Percentiles rank a stretch among this genome's conserved stretches.
Conservation (phyloP, 495 filamentous ascomycete species). For the Neurospora africana region DNA sequence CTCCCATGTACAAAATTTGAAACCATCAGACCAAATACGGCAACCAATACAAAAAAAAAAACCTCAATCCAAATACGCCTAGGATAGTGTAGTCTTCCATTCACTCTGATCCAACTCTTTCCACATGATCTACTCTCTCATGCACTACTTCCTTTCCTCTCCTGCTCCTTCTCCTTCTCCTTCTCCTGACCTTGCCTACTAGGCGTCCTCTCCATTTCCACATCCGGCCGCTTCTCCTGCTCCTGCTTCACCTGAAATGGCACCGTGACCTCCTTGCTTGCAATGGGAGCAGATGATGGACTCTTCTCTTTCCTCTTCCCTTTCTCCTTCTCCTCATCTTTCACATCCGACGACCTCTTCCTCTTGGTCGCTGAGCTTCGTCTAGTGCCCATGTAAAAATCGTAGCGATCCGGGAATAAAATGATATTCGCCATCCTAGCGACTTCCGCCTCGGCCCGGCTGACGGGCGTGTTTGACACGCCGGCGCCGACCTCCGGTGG, state of each 20-base stretch:
- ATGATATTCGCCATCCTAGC: conserved; percentile 40
- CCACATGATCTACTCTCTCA: no score
- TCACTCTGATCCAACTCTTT: no score
- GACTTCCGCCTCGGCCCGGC: conserved; percentile 34
- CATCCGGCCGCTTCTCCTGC: neutral
- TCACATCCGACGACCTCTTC: neutral
- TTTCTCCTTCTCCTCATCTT: neutral
- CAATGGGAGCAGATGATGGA: neutral
- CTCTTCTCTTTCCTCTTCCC: conserved; percentile 3
- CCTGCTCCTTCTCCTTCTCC: neutral
- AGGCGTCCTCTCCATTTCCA: neutral
- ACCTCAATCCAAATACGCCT: no score
- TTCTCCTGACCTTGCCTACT: neutral
- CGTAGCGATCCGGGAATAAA: conserved; percentile 39
- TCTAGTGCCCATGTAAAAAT: conserved; percentile 33
- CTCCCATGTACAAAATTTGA: neutral
- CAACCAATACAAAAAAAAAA: neutral
- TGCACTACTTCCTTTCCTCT: neutral
- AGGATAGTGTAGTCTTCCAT: no score
- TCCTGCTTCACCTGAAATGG: neutral
- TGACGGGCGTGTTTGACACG: conserved; percentile 8
- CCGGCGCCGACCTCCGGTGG: neutral
- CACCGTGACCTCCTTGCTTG: neutral
- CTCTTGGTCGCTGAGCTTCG: conserved; percentile 18
- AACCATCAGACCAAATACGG: neutral